Percentiles rank a stretch among this genome's conserved stretches.
phyloP scores from a whole-genome alignment of 2,329 filamentous ascomycete species.

The Ascochyta fabae region DNA sequence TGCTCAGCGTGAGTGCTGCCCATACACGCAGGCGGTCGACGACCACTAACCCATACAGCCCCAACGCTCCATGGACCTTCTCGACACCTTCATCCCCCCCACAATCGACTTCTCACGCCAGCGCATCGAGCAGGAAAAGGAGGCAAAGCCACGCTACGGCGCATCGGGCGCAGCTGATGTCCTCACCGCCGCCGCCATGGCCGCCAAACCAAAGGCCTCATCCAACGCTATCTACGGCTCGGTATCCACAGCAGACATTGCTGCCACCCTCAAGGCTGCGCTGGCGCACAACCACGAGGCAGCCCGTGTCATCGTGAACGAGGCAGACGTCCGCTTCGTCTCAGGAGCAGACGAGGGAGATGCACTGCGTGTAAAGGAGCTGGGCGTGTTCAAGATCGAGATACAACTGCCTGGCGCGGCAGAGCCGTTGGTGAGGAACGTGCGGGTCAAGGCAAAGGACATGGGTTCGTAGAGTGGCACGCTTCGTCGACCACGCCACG shows the following conservation, averaged over 20 bases:
- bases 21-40: too few relatives aligned
- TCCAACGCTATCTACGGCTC: constrained; percentile 58
- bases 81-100: constrained; percentile 57
- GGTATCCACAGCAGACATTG: constrained; percentile 61
- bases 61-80: constrained; percentile 54
- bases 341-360: constrained; percentile 45
- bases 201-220: constrained; percentile 33
- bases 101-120: constrained; percentile 57
- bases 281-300: constrained; percentile 61
- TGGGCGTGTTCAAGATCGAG: constrained; percentile 61
- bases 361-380: constrained; percentile 57
- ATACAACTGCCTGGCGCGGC: constrained; percentile 58
- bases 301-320: constrained; percentile 55
- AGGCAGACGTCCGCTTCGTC: constrained; percentile 60
- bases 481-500: neutral
- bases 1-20: constrained; percentile 46
- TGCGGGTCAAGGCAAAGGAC: constrained; percentile 44
- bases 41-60: constrained; percentile 43
- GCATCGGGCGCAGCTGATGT: constrained; percentile 47
- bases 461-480: constrained; percentile 21
- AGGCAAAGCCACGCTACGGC: constrained; percentile 38
- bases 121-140: constrained; percentile 49
- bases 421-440: constrained; percentile 39
- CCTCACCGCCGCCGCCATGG: constrained; percentile 43
- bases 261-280: constrained; percentile 55